Evolutionary conservation across 257 asterid genomes (phyloP), one percentile per base, ranked within the genome.

Genomic region (Solanum piurae): DNA sequence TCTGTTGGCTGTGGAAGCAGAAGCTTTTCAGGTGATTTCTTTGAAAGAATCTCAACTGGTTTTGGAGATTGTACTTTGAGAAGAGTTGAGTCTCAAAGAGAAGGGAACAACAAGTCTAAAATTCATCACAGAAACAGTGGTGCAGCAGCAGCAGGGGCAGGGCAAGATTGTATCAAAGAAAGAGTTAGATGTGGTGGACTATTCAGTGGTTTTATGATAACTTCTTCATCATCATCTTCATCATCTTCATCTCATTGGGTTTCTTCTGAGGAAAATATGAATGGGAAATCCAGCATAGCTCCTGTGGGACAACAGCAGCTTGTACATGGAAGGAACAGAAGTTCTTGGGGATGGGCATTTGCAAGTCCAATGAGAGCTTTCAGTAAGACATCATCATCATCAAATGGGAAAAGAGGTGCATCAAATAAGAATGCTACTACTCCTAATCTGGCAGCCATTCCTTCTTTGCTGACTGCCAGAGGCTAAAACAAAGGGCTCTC

Each of bases 281-380:
- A 87, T 74, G 92, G 92, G 49, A 88, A 92, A 68, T 60, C 91
- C 82, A 46, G 72, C 91, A 84, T 92, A 40, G 66, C 92, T 5
- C 86, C 92, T 3, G 62, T 77, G 34, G 87, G 91, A 25, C 91
- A 91, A 9, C 66, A 55, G 25, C 25, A 86, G 52, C 88, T 92
- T 33, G 92, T 92, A 87, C 98, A 97, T 92, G 96, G 95, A 83
- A 94, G 99, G 92, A 95, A 92, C 87, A 97, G 84, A 91, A 97
- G 98, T 86, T 62, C 69, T 62, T 96, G 99, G 99, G 99, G 98
- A 5, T 96, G 99, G 99, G 98, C 98, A 87, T 92, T 97, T 86
- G 99, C 99, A 5, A 95, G 99, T 69, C 99, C 99, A n/a, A 95
- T 97, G 95, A 97, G 98, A 86, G 99, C 98, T 73, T 96, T 97